Evolutionary conservation across 805 yeast genomes (phyloP).

Genomic region (Metschnikowia cubensis): DNA sequence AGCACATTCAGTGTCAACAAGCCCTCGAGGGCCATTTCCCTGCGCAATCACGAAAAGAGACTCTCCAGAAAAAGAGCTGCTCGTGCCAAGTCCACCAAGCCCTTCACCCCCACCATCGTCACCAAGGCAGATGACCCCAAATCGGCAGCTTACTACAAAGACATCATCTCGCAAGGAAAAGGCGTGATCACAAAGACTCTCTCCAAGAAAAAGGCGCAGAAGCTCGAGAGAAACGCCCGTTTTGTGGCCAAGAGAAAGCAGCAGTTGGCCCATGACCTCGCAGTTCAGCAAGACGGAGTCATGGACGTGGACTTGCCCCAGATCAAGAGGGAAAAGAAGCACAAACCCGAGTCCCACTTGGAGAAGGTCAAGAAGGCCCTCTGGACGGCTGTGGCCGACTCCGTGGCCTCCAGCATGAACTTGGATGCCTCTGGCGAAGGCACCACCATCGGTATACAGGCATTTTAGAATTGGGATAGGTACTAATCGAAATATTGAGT

Average conservation of each 20-base stretch:
- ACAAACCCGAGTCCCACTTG: conserved; percentile 29
- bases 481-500: background rate
- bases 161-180: conserved; percentile 22
- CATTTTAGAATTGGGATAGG: conserved; percentile 32
- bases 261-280: conserved; percentile 45
- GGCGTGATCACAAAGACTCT: conserved; percentile 55
- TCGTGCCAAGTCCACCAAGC: conserved; percentile 37
- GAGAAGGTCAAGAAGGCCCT: conserved; percentile 59
- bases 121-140: conserved; percentile 34
- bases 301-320: conserved; percentile 46
- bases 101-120: conserved; percentile 43
- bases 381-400: conserved; percentile 68
- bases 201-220: conserved; percentile 74
- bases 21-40: conserved; percentile 56
- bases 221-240: conserved; percentile 73
- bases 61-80: conserved; percentile 55
- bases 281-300: conserved; percentile 34
- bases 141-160: conserved; percentile 44
- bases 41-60: conserved; percentile 46
- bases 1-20: conserved; percentile 78
- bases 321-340: conserved; percentile 16
- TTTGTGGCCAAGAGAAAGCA: conserved; percentile 58
- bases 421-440: conserved; percentile 58
- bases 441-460: conserved; percentile 78
- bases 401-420: conserved; percentile 43